Base-by-base conservation (phyloP, 345 rosid genomes). In the Abelmoschus esculentus region DNA sequence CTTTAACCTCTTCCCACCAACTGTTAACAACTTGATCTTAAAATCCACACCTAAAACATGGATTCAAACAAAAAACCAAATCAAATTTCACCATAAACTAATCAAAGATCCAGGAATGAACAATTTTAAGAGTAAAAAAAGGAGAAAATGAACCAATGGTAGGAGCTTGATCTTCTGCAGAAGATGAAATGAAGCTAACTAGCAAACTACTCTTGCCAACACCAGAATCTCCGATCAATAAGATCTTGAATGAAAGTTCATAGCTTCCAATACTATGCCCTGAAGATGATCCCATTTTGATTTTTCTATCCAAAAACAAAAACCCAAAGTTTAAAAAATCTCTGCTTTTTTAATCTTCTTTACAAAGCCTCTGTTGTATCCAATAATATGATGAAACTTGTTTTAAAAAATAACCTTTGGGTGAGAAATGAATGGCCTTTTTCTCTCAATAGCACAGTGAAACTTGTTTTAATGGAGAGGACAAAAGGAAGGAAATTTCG, bases 141-240 rank as follows among this genome's bases (percentile, higher is more conserved):
- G 57, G 7, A 8, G 22, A 26, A 57, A 70, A 15, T 42, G 40
- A 34, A 93, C 98, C 98, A 66, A 93, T 89, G 63, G 98, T 93
- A 52, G 97, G 97, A 69, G 95, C 74, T 74, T 86, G 90, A 89
- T 86, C 92, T 70, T 85, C 92, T 5, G 75, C 79, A 32, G 96
- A 77, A 69, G 67, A 73, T 56, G 97, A 89, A 78, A 93, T 89
- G 90, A 91, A 93, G 81, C 95, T 89, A 55, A 93, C 91, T 80
- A 91, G 97, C 70, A 93, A 89, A 69, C 97, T 88, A 77, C 98
- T 93, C 81, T 93, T 93, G 71, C 98, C 98, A 67, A 91, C 97
- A 61, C 90, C 91, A 5, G 98, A 91, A 77, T 91, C 98, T 14
- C 98, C 98, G 70, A 93, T 89, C 86, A 93, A 83, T 87, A 93